Evolutionary conservation across 2,329 filamentous ascomycete genomes (phyloP).

Genomic region (Arthrinium phaeospermum): DNA sequence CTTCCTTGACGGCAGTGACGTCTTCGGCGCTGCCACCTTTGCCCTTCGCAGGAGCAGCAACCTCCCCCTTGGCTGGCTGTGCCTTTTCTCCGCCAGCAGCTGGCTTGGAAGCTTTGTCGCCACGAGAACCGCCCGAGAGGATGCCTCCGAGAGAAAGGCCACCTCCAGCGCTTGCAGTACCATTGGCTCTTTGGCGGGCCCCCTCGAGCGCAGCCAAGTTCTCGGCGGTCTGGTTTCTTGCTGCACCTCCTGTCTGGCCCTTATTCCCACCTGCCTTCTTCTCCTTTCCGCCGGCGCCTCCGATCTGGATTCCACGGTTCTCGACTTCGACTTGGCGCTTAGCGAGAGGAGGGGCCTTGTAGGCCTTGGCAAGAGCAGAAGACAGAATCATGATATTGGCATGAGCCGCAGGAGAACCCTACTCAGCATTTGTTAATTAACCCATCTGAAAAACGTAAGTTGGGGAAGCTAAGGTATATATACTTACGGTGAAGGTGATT

Average conservation of each 20-base stretch:
- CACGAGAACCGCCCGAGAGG: not conserved
- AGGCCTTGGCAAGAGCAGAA: constrained; percentile 14
- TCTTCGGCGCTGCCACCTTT: constrained; percentile 23
- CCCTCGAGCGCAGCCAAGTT: constrained; percentile 1
- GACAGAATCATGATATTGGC: constrained; percentile 24
- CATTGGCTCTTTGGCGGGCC: not conserved
- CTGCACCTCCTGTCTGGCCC: not conserved
- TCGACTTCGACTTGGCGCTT: constrained; percentile 22
- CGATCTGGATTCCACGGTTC: not conserved
- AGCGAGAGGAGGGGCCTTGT: not conserved
- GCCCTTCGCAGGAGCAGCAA: constrained; percentile 4
- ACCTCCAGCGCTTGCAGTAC: not conserved
- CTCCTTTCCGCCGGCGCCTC: not conserved
- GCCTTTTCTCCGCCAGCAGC: not conserved
- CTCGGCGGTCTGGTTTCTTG: not conserved
- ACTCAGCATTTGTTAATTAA: constrained; percentile 11
- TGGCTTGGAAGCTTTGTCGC: not conserved
- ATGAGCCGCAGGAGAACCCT: constrained; percentile 27
- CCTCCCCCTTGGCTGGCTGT: constrained; percentile 10
- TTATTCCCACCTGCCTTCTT: not conserved
- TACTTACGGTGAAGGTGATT: constrained; percentile 24
- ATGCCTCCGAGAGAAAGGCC: not conserved
- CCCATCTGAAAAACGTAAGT: too few relatives aligned
- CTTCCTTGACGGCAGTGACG: constrained; percentile 25
- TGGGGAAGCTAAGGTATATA: not conserved